Conservation (phyloP, 225 moss, liverwort and hornwort genomes). For the Straminergon stramineum region DNA sequence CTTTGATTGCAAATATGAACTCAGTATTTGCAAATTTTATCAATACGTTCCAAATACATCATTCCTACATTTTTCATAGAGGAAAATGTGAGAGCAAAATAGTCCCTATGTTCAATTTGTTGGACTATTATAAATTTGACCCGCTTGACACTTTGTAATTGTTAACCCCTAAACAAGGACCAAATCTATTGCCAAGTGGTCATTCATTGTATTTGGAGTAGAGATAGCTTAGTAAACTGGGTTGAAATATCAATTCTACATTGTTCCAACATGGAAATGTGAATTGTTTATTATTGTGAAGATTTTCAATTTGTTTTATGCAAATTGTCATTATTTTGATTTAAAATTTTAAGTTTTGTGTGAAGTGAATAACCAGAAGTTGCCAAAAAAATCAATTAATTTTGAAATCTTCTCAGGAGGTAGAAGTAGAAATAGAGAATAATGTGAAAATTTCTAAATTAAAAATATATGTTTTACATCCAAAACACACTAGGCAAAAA, state of each 20-base stretch:
- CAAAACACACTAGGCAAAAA: too few species aligned
- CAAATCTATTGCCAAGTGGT: too few species aligned
- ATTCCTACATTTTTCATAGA: too few species aligned
- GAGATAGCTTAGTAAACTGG: too few species aligned
- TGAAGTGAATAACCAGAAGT: neutral
- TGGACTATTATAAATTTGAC: too few species aligned
- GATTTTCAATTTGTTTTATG: neutral
- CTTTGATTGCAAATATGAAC: too few species aligned
- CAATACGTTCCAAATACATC: too few species aligned
- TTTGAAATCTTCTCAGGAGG: neutral
- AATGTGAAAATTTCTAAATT: accelerated
- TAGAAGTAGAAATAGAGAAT: neutral
- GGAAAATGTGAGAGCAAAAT: too few species aligned
- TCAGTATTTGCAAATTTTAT: too few species aligned
- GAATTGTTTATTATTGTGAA: accelerated
- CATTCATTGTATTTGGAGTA: neutral
- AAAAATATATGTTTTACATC: accelerated
- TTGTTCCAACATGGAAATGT: accelerated
- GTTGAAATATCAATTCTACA: accelerated
- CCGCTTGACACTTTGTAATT: too few species aligned
- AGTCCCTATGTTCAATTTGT: too few species aligned
- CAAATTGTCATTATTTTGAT: neutral
- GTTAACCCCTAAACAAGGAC: neutral
- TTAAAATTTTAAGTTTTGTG: too few species aligned
- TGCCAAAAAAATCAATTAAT: accelerated